Conservation (phyloP, 352 stramenopile species). For the Stramenopiles sp. region DNA sequence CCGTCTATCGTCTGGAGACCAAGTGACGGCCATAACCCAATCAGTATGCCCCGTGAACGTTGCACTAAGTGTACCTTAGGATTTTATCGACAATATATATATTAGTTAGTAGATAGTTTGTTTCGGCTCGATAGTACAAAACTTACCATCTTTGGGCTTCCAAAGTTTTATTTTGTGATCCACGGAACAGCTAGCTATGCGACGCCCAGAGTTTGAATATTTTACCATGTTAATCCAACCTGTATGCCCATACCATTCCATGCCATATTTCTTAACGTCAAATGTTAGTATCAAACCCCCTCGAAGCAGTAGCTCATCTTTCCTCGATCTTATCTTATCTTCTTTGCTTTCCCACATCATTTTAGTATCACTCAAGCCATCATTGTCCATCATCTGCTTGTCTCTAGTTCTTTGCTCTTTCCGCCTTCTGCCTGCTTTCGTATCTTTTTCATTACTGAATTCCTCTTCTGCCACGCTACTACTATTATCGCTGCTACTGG, state of each 20-base stretch:
- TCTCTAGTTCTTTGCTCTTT: background rate
- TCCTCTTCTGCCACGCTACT: background rate
- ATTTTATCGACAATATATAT: too few species aligned
- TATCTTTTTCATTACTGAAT: background rate
- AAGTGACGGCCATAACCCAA: background rate
- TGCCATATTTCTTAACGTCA: background rate
- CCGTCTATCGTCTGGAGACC: background rate
- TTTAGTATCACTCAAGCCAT: background rate
- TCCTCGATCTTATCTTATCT: too few species aligned
- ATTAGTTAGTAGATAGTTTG: too few species aligned
- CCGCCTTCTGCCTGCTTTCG: too few species aligned
- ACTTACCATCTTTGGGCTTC: background rate
- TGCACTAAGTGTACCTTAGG: background rate
- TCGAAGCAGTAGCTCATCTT: background rate
- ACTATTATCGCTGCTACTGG: background rate
- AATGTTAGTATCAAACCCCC: background rate
- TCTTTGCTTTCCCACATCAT: background rate
- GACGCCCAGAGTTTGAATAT: background rate
- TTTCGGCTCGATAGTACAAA: too few species aligned
- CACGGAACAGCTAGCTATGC: background rate
- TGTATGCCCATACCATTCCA: background rate
- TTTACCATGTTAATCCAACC: background rate
- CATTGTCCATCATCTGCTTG: background rate
- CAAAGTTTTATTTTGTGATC: slow-evolving; percentile 2
- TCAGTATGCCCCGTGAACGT: background rate